These are phyloP conservation scores for Ensete glaucum DNA, from an alignment of 176 grass and related monocot genomes.

Conservation along the genomic window DNA sequence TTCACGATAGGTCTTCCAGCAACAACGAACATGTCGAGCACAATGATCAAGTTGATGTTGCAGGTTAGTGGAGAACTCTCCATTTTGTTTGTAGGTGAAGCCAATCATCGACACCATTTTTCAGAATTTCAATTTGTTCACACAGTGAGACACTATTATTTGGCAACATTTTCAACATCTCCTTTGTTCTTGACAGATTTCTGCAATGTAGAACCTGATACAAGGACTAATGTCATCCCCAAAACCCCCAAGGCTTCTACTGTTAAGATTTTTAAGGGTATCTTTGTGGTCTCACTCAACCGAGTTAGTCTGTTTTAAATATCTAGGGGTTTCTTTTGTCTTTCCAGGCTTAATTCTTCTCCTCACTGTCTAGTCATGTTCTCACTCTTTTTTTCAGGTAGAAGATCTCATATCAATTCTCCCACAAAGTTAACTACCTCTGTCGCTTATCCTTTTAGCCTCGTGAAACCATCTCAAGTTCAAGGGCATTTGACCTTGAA, in stretches of 20 bases:
- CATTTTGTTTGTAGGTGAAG: no score
- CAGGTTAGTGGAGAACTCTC: conserved; percentile 29
- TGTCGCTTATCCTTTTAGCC: conserved; percentile 70
- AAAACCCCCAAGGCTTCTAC: conserved; percentile 49
- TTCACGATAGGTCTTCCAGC: conserved; percentile 26
- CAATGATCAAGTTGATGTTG: conserved; percentile 22
- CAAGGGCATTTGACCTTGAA: conserved; percentile 67
- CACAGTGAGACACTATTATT: not conserved
- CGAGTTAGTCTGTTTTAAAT: conserved; percentile 7
- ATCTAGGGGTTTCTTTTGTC: conserved; percentile 4
- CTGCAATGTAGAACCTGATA: conserved; percentile 34
- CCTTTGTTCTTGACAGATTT: conserved; percentile 41
- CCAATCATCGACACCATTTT: no score
- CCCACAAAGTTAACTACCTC: conserved; percentile 55
- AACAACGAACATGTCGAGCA: conserved; percentile 25
- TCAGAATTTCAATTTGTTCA: not conserved
- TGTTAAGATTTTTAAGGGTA: conserved; percentile 88
- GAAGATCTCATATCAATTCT: conserved; percentile 39
- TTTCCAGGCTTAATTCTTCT: conserved; percentile 1
- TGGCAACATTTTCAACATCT: not conserved
- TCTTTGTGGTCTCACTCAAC: conserved; percentile 14
- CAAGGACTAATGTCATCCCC: conserved; percentile 36
- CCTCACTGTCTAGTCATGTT: conserved; percentile 14
- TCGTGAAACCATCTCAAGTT: conserved; percentile 77
- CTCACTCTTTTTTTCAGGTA: conserved; percentile 33